Conservation (phyloP, 768 basidiomycete species). For the Russula sp. region DNA sequence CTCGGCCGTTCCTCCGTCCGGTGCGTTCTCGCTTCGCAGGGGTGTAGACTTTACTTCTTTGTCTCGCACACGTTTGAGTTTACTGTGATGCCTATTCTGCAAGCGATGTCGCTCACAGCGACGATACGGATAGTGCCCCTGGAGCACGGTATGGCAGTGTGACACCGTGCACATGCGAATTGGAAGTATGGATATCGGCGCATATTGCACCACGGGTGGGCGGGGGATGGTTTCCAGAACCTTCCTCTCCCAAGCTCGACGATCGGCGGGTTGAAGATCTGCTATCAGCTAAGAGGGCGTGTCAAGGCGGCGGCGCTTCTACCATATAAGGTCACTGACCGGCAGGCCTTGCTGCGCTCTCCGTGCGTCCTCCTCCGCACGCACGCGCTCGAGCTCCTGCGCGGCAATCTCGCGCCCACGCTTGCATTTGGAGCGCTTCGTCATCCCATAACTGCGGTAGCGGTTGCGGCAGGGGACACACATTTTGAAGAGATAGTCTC, state of each 20-base stretch:
- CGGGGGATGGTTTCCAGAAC: constrained; percentile 10
- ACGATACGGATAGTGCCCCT: constrained; percentile 42
- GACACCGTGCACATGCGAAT: constrained; percentile 52
- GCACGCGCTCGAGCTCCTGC: constrained; percentile 35
- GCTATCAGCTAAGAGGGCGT: constrained; percentile 31
- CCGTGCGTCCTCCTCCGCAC: constrained; percentile 37
- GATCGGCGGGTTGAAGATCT: constrained; percentile 27
- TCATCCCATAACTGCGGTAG: constrained; percentile 48
- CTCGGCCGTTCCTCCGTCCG: background rate
- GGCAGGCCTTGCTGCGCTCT: constrained; percentile 34
- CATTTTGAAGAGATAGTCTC: constrained; percentile 31
- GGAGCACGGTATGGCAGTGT: constrained; percentile 48
- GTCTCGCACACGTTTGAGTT: constrained; percentile 46
- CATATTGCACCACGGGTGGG: constrained; percentile 13
- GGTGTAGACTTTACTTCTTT: constrained; percentile 39
- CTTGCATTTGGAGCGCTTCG: constrained; percentile 51
- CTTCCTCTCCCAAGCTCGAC: constrained; percentile 24
- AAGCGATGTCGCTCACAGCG: constrained; percentile 51
- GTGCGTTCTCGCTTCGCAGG: constrained; percentile 21
- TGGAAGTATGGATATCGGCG: constrained; percentile 28
- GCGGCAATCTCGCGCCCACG: constrained; percentile 40
- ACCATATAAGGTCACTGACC: constrained; percentile 28
- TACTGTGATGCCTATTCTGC: constrained; percentile 50
- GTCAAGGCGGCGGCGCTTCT: background rate
- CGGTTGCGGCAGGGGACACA: constrained; percentile 38